phyloP scores from a whole-genome alignment of 441 rosid species.

The Codiaeum variegatum region DNA sequence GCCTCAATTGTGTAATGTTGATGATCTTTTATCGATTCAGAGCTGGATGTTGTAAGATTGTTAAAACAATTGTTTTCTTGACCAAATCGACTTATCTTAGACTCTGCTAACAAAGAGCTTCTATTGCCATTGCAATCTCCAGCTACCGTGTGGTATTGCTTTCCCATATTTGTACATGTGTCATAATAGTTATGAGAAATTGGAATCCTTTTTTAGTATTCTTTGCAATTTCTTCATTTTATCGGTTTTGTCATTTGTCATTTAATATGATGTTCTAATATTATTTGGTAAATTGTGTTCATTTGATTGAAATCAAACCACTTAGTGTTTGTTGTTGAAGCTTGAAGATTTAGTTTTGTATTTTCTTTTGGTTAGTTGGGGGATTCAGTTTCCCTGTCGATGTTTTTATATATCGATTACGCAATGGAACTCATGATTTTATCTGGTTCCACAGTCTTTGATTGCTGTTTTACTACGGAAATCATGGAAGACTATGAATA shows the following conservation, averaged over 20 bases:
- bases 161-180: neutral
- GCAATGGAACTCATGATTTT: neutral
- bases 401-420: neutral
- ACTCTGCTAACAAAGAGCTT: neutral
- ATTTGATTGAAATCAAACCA: neutral
- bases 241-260: neutral
- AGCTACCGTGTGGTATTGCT: slow-evolving; percentile 3
- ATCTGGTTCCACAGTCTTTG: slow-evolving; percentile 47
- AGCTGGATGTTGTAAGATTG: neutral
- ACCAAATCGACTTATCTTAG: neutral
- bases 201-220: neutral
- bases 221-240: neutral
- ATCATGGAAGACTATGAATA: slow-evolving; percentile 63
- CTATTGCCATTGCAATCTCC: neutral
- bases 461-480: slow-evolving; percentile 78
- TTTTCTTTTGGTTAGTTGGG: neutral
- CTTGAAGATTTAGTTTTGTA: neutral
- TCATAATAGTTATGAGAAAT: no score
- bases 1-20: neutral
- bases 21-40: neutral
- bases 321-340: neutral
- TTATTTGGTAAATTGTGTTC: neutral
- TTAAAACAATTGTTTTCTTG: neutral
- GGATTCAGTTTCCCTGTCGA: neutral
- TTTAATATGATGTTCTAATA: neutral